Evolutionary conservation across 148 eudicot species (phyloP).

Genomic region (Tetragonia tetragonoides): DNA sequence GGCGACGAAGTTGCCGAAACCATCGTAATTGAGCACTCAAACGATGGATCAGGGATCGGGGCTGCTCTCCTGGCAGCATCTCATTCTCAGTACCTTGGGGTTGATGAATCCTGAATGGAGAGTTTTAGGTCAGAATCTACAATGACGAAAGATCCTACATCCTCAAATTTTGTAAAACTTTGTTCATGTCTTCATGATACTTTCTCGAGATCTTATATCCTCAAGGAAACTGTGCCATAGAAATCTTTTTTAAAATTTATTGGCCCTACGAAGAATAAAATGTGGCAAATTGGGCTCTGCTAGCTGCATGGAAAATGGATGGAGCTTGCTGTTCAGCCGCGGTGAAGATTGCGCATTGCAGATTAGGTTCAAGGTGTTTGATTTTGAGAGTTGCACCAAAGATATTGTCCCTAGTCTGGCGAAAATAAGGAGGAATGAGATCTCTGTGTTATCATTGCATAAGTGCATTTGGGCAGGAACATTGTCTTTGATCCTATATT

Average conservation of each 20-base stretch:
- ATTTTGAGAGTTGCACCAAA: slow-evolving; percentile 11
- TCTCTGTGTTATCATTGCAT: not conserved
- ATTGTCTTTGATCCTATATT: not conserved
- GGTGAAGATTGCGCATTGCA: slow-evolving; percentile 4
- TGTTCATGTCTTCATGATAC: not conserved
- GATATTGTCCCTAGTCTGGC: slow-evolving; percentile 17
- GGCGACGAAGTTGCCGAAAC: slow-evolving; percentile 61
- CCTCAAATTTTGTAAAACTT: slow-evolving; percentile 7
- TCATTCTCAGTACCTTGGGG: slow-evolving; percentile 67
- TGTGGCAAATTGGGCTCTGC: slow-evolving; percentile 14
- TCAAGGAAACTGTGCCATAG: slow-evolving; percentile 1
- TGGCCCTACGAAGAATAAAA: slow-evolving; percentile 24
- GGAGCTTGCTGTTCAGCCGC: slow-evolving; percentile 7
- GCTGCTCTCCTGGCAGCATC: slow-evolving; percentile 96
- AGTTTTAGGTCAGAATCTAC: slow-evolving; percentile 2
- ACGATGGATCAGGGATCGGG: slow-evolving; percentile 91
- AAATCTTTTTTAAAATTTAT: not conserved
- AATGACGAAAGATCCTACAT: not conserved
- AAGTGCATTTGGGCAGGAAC: slow-evolving; percentile 10
- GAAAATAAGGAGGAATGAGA: slow-evolving; percentile 5
- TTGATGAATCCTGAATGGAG: slow-evolving; percentile 21
- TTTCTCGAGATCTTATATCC: slow-evolving; percentile 16
- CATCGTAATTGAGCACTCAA: slow-evolving; percentile 64
- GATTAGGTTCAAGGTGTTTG: slow-evolving; percentile 14
- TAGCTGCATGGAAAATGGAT: slow-evolving; percentile 18